These are phyloP conservation scores for Phialophora chinensis DNA, from an alignment of 2,329 filamentous ascomycete genomes.

Conservation along the genomic window DNA sequence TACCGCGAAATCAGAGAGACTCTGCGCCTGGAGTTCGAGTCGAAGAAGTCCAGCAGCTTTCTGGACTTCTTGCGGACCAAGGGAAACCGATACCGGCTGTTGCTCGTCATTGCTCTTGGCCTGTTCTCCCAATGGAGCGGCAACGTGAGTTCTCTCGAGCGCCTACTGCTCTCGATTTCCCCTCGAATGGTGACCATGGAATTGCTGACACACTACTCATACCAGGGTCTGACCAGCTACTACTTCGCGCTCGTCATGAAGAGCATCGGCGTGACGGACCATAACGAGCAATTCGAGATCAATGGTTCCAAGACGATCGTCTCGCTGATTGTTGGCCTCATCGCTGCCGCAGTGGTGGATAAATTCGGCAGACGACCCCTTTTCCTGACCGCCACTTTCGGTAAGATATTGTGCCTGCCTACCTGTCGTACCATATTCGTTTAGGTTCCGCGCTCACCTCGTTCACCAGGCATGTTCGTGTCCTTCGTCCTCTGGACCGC, in stretches of 20 bases:
- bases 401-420: not conserved
- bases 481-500: slow-evolving; percentile 52
- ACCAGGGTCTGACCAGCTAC: slow-evolving; percentile 41
- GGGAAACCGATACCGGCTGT: slow-evolving; percentile 61
- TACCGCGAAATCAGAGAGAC: slow-evolving; percentile 70
- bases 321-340: slow-evolving; percentile 60
- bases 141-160: slow-evolving; percentile 48
- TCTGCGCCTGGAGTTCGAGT: slow-evolving; percentile 59
- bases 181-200: slow-evolving; percentile 1
- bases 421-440: not conserved
- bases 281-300: slow-evolving; percentile 20
- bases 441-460: slow-evolving; percentile 27
- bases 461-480: slow-evolving; percentile 47
- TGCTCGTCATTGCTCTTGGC: slow-evolving; percentile 53
- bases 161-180: slow-evolving; percentile 44
- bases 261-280: slow-evolving; percentile 61
- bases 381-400: slow-evolving; percentile 55
- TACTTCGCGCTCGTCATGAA: slow-evolving; percentile 46
- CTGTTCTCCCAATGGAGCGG: slow-evolving; percentile 56
- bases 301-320: slow-evolving; percentile 25
- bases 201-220: not conserved
- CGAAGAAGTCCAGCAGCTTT: slow-evolving; percentile 57
- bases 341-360: slow-evolving; percentile 62
- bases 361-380: slow-evolving; percentile 62
- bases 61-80: slow-evolving; percentile 66